Conservation (phyloP, 2,329 filamentous ascomycete species). For the Aureobasidium sp. region DNA sequence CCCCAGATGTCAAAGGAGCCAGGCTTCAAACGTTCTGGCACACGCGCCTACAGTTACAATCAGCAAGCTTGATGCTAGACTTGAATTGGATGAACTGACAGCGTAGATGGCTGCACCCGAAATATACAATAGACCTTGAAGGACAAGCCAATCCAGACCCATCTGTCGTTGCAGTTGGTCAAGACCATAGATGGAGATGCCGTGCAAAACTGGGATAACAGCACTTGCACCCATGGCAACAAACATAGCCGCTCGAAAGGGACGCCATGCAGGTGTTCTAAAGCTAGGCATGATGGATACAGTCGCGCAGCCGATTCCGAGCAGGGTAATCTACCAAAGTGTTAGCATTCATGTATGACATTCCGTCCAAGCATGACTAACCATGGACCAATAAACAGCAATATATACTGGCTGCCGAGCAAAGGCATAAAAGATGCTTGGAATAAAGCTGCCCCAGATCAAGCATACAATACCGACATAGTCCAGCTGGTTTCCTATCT, state of each 20-base stretch:
- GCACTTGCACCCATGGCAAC: constrained; percentile 79
- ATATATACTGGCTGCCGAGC: constrained; percentile 61
- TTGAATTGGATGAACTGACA: constrained; percentile 34
- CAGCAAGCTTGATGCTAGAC: not conserved
- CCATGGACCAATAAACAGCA: constrained; percentile 66
- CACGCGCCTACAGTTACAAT: constrained; percentile 49
- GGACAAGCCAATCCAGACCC: constrained; percentile 70
- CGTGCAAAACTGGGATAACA: constrained; percentile 75
- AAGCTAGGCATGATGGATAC: constrained; percentile 79
- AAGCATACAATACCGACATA: constrained; percentile 89
- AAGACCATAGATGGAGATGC: constrained; percentile 60
- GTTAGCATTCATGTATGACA: not conserved
- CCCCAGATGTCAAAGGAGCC: constrained; percentile 85
- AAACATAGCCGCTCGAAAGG: constrained; percentile 84
- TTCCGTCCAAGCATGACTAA: constrained; percentile 35
- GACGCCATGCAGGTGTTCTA: constrained; percentile 73
- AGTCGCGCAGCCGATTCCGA: constrained; percentile 68
- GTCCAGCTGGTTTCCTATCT: constrained; percentile 86
- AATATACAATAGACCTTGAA: constrained; percentile 80
- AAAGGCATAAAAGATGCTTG: constrained; percentile 81
- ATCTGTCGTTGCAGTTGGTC: constrained; percentile 62
- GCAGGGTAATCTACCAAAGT: constrained; percentile 58
- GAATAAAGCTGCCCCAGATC: constrained; percentile 87
- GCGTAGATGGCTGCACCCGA: constrained; percentile 81
- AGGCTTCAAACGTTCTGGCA: constrained; percentile 74